Base-by-base conservation (phyloP, 2,329 filamentous ascomycete species). In the Fusarium tuaranense region DNA sequence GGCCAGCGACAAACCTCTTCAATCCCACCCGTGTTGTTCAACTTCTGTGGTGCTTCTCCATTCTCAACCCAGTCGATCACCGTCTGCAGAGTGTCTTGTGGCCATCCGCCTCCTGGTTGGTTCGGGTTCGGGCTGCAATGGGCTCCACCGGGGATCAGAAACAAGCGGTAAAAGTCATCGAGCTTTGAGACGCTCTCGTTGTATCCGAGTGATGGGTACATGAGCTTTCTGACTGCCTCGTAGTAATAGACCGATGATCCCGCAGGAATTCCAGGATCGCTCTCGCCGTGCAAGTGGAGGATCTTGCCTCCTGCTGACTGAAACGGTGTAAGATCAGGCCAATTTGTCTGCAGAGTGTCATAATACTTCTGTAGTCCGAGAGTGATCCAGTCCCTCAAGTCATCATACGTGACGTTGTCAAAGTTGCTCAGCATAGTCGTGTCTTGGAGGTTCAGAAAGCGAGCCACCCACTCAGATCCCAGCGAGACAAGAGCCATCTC, bases 21-120 rank as follows among this genome's bases (percentile, higher is more conserved):
- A 81, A 80, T 1, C 79, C 81, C 76, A 38, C 25, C 38, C 14
- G 20, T 25, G 20, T 27, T 83, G 81, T 76, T 61, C 25, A 63
- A 48, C 58, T 57, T 68, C 55, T 48, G 60, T 22, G 20, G 71
- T 51, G 34, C 65, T 58, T 71, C 68, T 13, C 80, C 92, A 72
- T 93, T 93, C 72, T 88, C 89, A 12, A 94, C 84, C 77, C 87
- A 93, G 78, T 94, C 90, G 78, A 94, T 93, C 20, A 91, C 90
- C 3, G 91, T 93, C 3, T 91, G 90, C 80, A 93, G 90, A 55
- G 94, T 91, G 5, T 90, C 90, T 71, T 90, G 86, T 0, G 85
- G 86, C 75, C 83, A 87, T 0, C 83, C 83, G 1, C 83, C 84
- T 0, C 38, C 27, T 16, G 85, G 85, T 80, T 87, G 84, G 1